Percentiles rank a stretch among this genome's conserved stretches.
Conservation (phyloP, 495 filamentous ascomycete genomes). For the Podospora tetraspora region DNA sequence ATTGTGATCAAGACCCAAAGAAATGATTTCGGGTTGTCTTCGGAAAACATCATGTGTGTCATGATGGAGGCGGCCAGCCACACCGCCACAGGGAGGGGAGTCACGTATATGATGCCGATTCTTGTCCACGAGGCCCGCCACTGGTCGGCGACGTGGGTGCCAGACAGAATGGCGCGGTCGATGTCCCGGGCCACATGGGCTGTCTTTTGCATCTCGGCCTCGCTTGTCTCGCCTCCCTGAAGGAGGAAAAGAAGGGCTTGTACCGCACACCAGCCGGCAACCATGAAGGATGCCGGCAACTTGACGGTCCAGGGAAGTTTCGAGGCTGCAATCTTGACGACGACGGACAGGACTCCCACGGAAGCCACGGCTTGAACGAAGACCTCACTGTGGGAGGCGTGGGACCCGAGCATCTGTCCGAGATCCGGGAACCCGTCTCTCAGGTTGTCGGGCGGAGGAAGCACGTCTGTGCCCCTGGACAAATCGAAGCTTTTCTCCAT, state of each 20-base stretch:
- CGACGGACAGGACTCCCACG: neutral
- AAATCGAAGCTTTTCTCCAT: neutral
- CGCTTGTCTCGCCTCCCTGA: neutral
- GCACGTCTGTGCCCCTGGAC: neutral
- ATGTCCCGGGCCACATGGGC: neutral
- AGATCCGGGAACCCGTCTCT: neutral
- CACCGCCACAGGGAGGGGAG: neutral
- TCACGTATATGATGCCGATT: neutral
- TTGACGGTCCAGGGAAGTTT: neutral
- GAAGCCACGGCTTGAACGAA: neutral
- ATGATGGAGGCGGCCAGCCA: neutral
- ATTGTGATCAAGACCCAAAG: neutral
- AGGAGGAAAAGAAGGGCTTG: neutral
- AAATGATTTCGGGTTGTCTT: neutral
- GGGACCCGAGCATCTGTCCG: neutral
- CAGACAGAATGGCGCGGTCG: neutral
- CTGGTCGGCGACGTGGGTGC: neutral
- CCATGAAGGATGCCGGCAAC: neutral
- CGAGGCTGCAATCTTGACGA: neutral
- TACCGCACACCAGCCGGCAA: neutral
- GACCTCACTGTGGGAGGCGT: neutral
- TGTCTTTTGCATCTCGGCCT: neutral
- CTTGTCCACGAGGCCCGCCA: neutral
- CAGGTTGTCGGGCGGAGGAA: neutral
- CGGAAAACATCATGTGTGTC: neutral